Conservation (phyloP, 441 rosid genomes). For the Arabidopsis lyrata region DNA sequence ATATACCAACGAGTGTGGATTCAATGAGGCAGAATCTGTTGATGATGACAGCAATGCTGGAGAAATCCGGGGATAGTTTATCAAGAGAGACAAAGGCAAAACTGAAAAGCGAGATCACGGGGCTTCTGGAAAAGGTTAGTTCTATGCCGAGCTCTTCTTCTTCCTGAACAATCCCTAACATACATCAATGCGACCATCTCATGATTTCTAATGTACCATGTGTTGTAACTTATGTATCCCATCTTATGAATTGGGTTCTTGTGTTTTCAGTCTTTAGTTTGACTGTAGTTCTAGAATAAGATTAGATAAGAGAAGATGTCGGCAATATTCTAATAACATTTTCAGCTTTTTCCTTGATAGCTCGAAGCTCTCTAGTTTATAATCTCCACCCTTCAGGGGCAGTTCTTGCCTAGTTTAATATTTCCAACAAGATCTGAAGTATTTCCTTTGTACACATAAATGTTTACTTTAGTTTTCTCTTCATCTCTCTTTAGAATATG, state of each 20-base stretch:
- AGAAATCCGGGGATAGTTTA: constrained; percentile 77
- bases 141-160: constrained; percentile 67
- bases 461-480: not conserved
- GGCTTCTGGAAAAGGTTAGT: constrained; percentile 75
- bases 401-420: constrained; percentile 19
- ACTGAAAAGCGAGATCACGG: constrained; percentile 74
- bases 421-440: constrained; percentile 10
- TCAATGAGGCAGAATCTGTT: constrained; percentile 80
- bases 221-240: constrained; percentile 37
- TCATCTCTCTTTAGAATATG: constrained; percentile 6
- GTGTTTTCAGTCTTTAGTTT: constrained; percentile 32
- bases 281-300: constrained; percentile 31
- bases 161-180: constrained; percentile 37
- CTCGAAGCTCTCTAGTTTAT: constrained; percentile 26
- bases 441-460: not conserved
- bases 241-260: constrained; percentile 15
- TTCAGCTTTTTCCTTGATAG: constrained; percentile 21
- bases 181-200: constrained; percentile 16
- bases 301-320: constrained; percentile 30
- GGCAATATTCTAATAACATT: not conserved
- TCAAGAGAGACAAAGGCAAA: constrained; percentile 75
- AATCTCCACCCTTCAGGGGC: constrained; percentile 6
- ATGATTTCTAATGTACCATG: constrained; percentile 28
- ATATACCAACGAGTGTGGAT: constrained; percentile 61
- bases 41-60: constrained; percentile 90